Evolutionary conservation across 257 asterid species (phyloP).

Genomic region (Ajuga chamaepitys): DNA sequence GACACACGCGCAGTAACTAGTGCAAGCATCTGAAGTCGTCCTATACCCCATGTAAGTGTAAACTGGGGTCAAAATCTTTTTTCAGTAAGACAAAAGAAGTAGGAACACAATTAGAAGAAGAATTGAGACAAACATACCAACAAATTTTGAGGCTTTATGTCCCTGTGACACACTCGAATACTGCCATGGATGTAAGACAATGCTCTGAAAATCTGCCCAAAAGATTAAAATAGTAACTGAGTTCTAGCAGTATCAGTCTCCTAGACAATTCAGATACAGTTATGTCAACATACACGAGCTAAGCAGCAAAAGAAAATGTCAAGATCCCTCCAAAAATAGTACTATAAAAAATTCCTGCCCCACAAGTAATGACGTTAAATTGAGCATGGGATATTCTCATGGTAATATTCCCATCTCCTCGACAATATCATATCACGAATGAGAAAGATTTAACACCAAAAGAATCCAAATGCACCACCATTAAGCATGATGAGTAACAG

Average conservation of each 20-base stretch:
- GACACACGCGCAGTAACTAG: background rate
- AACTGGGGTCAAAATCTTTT: background rate
- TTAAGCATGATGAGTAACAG: background rate
- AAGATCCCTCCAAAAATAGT: background rate
- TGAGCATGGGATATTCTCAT: background rate
- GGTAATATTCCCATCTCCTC: background rate
- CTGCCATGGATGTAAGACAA: constrained; percentile 70
- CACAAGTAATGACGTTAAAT: background rate
- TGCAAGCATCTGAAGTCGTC: background rate
- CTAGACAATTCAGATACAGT: background rate
- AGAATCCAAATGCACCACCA: background rate
- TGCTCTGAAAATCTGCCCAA: constrained; percentile 75
- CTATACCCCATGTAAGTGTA: background rate
- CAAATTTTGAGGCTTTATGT: constrained; percentile 89
- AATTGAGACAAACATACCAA: constrained; percentile 35
- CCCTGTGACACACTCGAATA: constrained; percentile 86
- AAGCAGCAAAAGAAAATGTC: background rate
- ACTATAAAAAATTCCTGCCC: background rate
- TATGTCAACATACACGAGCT: background rate
- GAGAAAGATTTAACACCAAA: background rate
- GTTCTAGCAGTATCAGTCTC: background rate
- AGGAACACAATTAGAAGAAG: background rate
- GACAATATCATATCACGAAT: background rate
- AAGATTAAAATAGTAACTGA: constrained; percentile 4
- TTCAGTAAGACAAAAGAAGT: background rate